Evolutionary conservation across 192 early-diverging fungal genomes (phyloP).

Genomic region (Helicostylum pulchrum): DNA sequence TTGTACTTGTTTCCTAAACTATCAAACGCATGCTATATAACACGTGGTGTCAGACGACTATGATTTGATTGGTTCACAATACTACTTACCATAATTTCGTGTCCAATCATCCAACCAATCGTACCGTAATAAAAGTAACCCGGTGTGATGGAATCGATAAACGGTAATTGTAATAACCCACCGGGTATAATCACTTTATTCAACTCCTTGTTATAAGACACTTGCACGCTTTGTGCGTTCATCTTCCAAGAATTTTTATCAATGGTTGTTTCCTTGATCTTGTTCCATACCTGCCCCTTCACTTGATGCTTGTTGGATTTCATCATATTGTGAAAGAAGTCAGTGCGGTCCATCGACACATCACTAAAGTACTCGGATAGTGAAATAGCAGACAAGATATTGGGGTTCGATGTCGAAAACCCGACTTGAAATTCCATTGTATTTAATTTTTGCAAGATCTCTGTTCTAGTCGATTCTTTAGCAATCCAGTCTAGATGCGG

Average conservation of each 20-base stretch:
- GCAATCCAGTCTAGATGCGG: neutral
- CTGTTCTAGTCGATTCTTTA: neutral
- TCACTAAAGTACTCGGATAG: conserved; percentile 13
- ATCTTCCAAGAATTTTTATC: conserved; percentile 47
- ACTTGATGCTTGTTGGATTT: conserved; percentile 29
- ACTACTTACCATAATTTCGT: conserved; percentile 59
- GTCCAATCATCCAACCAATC: conserved; percentile 67
- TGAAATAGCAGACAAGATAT: conserved; percentile 10
- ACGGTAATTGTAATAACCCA: conserved; percentile 62
- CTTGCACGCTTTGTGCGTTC: conserved; percentile 53
- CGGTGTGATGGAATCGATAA: conserved; percentile 55
- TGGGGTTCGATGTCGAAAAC: conserved; percentile 7
- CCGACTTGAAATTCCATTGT: conserved; percentile 15
- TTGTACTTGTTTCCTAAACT: conserved; percentile 54
- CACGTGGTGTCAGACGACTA: neutral
- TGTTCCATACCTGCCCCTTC: neutral
- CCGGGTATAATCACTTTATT: conserved; percentile 37
- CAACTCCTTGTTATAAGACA: conserved; percentile 41
- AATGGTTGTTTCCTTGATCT: too few species aligned
- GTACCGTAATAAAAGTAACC: conserved; percentile 63
- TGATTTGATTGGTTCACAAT: neutral
- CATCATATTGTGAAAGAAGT: conserved; percentile 9
- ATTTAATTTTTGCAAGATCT: conserved; percentile 6
- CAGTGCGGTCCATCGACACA: neutral
- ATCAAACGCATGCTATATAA: conserved; percentile 65